Conservation (phyloP, 768 basidiomycete species). For the Hydnum rufescens region DNA sequence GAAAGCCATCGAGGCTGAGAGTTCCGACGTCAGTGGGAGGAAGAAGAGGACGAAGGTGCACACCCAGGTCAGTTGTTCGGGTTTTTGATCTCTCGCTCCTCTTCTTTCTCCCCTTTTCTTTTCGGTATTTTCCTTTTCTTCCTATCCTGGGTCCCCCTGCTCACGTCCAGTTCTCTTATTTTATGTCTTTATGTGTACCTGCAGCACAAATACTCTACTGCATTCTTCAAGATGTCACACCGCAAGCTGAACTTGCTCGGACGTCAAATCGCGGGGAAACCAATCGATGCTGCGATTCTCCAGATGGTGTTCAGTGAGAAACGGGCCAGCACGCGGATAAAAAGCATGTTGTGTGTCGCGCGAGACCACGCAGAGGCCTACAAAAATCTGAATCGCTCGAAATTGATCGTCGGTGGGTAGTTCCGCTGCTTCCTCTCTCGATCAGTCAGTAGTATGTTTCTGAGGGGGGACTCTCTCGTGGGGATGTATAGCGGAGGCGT, state of each 20-base stretch:
- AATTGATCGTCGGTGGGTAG: constrained; percentile 63
- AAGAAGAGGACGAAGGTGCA: constrained; percentile 21
- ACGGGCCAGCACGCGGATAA: constrained; percentile 63
- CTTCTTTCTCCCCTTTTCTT: not conserved
- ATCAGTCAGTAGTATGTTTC: not conserved
- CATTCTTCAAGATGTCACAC: constrained; percentile 74
- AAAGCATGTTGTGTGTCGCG: constrained; percentile 74
- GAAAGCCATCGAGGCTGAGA: constrained; percentile 2
- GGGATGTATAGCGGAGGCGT: constrained; percentile 52
- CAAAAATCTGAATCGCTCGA: constrained; percentile 50
- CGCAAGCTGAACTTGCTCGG: constrained; percentile 80
- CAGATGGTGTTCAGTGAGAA: constrained; percentile 97
- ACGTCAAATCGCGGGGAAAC: constrained; percentile 72
- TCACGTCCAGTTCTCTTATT: too few species aligned
- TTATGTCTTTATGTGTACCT: too few species aligned
- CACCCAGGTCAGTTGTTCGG: not conserved
- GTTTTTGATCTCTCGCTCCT: not conserved
- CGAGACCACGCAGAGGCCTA: constrained; percentile 65
- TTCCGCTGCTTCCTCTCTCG: not conserved
- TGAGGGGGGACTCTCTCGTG: too few species aligned
- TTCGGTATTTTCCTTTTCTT: not conserved
- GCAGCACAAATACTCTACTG: constrained; percentile 86
- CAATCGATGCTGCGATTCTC: constrained; percentile 85
- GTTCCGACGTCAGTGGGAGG: constrained; percentile 8
- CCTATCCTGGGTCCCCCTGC: not conserved